phyloP scores from a whole-genome alignment of 2,329 filamentous ascomycete species.

The Aspergillus pseudotamarii region DNA sequence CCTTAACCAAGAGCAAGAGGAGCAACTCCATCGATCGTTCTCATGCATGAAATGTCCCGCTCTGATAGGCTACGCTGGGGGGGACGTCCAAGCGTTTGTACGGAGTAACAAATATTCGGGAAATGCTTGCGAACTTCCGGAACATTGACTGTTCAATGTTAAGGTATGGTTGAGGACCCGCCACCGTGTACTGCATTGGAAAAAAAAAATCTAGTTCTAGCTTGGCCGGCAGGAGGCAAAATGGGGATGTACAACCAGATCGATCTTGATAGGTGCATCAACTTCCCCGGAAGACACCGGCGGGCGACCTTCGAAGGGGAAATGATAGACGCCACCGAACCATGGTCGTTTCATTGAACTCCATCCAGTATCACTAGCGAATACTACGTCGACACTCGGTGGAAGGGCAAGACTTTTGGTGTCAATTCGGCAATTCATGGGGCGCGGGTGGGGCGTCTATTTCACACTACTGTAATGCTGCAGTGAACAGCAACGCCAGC shows the following conservation, averaged over 20 bases:
- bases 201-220: not conserved
- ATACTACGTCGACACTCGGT: not conserved
- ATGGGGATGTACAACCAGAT: not conserved
- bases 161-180: not conserved
- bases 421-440: not conserved
- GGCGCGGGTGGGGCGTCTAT: not conserved
- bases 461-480: not conserved
- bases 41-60: not conserved
- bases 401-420: too few species aligned
- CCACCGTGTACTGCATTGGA: not conserved
- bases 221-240: not conserved
- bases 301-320: not conserved
- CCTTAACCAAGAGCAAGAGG: not conserved
- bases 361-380: not conserved
- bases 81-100: not conserved
- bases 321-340: not conserved
- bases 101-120: not conserved
- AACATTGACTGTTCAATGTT: not conserved
- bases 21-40: conserved; percentile 1
- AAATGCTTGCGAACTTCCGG: not conserved
- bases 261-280: conserved; percentile 1
- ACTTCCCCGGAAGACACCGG: not conserved
- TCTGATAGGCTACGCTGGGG: not conserved
- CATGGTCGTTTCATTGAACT: not conserved
- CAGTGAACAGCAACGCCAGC: not conserved